Evolutionary conservation across 106 monocot genomes (phyloP).

Genomic region (Dendrobium nobile): DNA sequence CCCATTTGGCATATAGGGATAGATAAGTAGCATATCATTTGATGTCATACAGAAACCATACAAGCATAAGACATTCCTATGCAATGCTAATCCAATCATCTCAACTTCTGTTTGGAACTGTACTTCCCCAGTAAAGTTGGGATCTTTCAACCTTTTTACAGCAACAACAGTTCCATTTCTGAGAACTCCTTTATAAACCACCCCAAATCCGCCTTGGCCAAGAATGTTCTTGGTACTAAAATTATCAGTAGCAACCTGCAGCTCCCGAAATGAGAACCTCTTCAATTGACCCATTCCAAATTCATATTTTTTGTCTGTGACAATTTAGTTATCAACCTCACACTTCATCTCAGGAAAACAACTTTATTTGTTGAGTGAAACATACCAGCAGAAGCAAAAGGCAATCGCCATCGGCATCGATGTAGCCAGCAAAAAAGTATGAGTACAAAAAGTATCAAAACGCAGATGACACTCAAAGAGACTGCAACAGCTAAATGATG

Average conservation of each 20-base stretch:
- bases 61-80: constrained; percentile 72
- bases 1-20: constrained; percentile 96
- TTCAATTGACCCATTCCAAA: constrained; percentile 83
- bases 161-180: constrained; percentile 65
- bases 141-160: constrained; percentile 89
- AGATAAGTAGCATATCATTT: constrained; percentile 75
- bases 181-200: constrained; percentile 83
- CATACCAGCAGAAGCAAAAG: constrained; percentile 17
- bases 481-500: constrained; percentile 19
- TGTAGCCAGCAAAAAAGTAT: constrained; percentile 11
- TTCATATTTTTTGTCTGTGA: constrained; percentile 56
- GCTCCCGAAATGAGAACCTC: constrained; percentile 73
- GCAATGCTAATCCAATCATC: constrained; percentile 95
- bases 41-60: constrained; percentile 94
- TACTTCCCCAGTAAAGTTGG: constrained; percentile 81
- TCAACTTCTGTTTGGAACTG: constrained; percentile 99
- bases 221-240: constrained; percentile 81
- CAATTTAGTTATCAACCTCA: neutral
- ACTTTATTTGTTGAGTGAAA: neutral
- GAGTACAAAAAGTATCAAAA: constrained; percentile 10
- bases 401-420: constrained; percentile 11
- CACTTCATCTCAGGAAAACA: neutral
- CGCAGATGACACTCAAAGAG: constrained; percentile 16
- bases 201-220: constrained; percentile 92
- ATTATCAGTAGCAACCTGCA: constrained; percentile 71